Evolutionary conservation across 1,284 basidiomycete genomes (phyloP).

Genomic region (Puccinia sorghi): DNA sequence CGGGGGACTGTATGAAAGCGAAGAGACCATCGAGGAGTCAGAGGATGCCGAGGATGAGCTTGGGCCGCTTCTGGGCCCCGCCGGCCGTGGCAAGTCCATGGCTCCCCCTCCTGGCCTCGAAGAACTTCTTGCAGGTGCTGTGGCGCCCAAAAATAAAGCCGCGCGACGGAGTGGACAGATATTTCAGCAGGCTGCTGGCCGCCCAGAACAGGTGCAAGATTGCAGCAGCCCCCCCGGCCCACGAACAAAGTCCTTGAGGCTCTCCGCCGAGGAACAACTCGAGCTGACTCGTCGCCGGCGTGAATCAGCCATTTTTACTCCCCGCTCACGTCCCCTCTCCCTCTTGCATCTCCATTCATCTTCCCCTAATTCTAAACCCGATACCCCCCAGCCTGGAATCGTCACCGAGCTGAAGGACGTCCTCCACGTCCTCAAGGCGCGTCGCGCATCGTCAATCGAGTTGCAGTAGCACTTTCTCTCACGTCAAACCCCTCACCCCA

Average conservation of each 20-base stretch:
- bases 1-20: not conserved
- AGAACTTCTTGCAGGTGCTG: slow-evolving; percentile 12
- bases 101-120: slow-evolving; percentile 20
- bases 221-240: not conserved
- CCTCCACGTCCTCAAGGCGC: slow-evolving; percentile 21
- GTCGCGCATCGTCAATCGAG: not conserved
- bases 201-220: not conserved
- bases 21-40: not conserved
- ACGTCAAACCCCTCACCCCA: not conserved
- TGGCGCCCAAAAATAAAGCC: not conserved
- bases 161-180: not conserved
- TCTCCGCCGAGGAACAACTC: slow-evolving; percentile 19
- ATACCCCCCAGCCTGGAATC: not conserved
- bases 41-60: not conserved
- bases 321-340: slow-evolving; percentile 6
- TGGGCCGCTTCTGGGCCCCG: not conserved
- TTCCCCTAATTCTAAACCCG: too few relatives aligned
- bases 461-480: not conserved
- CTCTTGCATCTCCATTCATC: not conserved
- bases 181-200: not conserved
- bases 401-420: slow-evolving; percentile 49
- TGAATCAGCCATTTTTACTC: slow-evolving; percentile 4
- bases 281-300: slow-evolving; percentile 1
- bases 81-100: not conserved
- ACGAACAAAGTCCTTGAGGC: not conserved